Evolutionary conservation across 2,329 filamentous ascomycete species (phyloP), one percentile per base, ranked within the genome.

Genomic region (Sarocladium kiliense): DNA sequence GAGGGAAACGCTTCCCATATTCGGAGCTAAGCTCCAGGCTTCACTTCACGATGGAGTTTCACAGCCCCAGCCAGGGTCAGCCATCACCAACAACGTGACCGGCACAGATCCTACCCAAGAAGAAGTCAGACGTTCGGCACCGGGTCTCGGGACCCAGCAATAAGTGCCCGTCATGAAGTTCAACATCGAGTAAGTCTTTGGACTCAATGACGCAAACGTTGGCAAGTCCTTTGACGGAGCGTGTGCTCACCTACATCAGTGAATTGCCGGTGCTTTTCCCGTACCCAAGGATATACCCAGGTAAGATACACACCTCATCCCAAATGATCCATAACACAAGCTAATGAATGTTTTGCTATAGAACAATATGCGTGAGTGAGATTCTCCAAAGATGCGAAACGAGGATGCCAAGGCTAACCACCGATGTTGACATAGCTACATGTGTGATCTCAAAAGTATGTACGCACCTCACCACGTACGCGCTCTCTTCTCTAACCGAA

Each of bases 251-350:
- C 26, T 51, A 50, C 39, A 30, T 50, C 55, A 83, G 80, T 64
- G 79, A 82, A 56, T 68, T 83, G 21, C 78, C 78, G 45, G 73
- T 83, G 53, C 73, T 83, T 61, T 83, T 83, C 61, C 80, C 80
- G 19, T 83, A 83, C 55, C 80, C 80, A 32, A 74, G 76, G 63
- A 83, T 83, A 64, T 83, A 83, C 61, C 79, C 79, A 70, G 77
- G 77, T 77, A 66, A 60, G 71, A 9, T 11, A 3, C 21, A 10
- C 27, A 47, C 7, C 21, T 18, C 44, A 26, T 27, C 25, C 18
- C n/a, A 10, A 5, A 6, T 27, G 10, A 5, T n/a, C 25, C 4
- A n/a, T 4, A 3, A 6, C n/a, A 30, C 21, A 7, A 3, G n/a
- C 25, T 47, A 10, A 47, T 30, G 21, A 18, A 6, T 21, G 12